Base-by-base conservation (phyloP, 257 asterid genomes). In the Buddleja alternifolia region DNA sequence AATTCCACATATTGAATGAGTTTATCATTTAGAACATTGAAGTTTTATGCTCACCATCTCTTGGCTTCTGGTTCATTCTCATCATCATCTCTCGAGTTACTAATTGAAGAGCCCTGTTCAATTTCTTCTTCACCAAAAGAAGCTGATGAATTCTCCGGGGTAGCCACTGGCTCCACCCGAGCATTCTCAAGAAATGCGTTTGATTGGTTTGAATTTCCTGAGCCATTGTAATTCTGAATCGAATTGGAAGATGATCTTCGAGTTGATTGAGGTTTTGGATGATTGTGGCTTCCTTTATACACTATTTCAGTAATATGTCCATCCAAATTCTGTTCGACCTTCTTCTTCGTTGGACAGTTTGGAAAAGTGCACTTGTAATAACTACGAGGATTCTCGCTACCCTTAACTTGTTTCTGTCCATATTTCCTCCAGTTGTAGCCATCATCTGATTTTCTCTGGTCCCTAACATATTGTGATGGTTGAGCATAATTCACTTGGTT, bases 381-480 rank as follows among this genome's bases (percentile, higher is more conserved):
- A 59, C 89, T 84, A 0, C 84, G 71, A 23, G 89, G 89, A 74
- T 84, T 84, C 20, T 81, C 84, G 54, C 89, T 84, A 25, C 89
- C 86, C 60, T 81, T 84, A 15, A 81, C 86, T 36, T 81, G 86
- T 34, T 84, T 84, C 15, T 84, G 86, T 15, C 89, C 89, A 12
- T 84, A 84, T n/a, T 84, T 84, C n/a, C 89, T 81, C 89, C 89
- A 84, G 47, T 81, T 84, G 73, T 84, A 84, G n/a, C 89, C 89
- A 14, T 84, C 89, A 6, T 84, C 86, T 0, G 89, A 80, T 67
- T 61, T 81, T 51, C 73, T 84, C 44, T 85, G 88, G 36, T 83
- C 88, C 72, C 83, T 75, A n/a, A 78, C 72, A 67, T 80, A 80
- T 50, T 81, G 84, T 63, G 80, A 63, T 29, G 81, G 78, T 20